Evolutionary conservation across 2,329 filamentous ascomycete species (phyloP), one percentile per base, ranked within the genome.

Genomic region (Penicillium vulpinum): DNA sequence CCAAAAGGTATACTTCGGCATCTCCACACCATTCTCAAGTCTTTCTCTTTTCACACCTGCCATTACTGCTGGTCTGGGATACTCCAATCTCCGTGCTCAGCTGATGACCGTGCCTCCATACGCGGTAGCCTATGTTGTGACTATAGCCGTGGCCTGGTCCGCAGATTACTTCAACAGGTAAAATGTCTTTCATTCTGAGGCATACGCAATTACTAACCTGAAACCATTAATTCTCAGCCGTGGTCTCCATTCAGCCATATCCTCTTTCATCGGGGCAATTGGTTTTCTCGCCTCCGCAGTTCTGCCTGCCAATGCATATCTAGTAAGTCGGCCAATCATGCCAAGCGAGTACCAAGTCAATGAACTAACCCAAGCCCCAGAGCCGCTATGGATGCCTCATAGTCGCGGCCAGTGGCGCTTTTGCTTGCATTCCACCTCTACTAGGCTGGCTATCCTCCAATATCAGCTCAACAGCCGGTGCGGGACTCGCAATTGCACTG

Each of bases 381-480:
- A 70, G 77, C 16, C 84, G 88, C n/a, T 90, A 90, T 67, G 87
- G 85, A 35, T 88, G 86, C 59, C 80, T 91, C 10, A 88, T 90
- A 31, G 77, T 91, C 38, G 87, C 86, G 0, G 80, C 85, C 1
- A 82, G 83, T 2, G 88, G 88, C 1, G 79, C 87, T 0, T 91
- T 91, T 59, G 81, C 85, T 1, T 87, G 84, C 62, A 88, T 90
- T 44, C 87, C 88, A 0, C 86, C 87, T 0, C 79, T 91, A 58
- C 78, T 89, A 1, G 87, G 86, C n/a, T 89, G 87, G 87, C 76
- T 90, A 7, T 85, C 84, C 9, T 85, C 83, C 39, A 91, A 91
- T 66, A 77, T 89, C 47, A 83, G 83, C 66, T 85, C 80, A 53
- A 89, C 88, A 0, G 83, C 84, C 0, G 81, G 86, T 0, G 83